Evolutionary conservation across 2,329 filamentous ascomycete species (phyloP).

Genomic region (Ceratocystis variospora): DNA sequence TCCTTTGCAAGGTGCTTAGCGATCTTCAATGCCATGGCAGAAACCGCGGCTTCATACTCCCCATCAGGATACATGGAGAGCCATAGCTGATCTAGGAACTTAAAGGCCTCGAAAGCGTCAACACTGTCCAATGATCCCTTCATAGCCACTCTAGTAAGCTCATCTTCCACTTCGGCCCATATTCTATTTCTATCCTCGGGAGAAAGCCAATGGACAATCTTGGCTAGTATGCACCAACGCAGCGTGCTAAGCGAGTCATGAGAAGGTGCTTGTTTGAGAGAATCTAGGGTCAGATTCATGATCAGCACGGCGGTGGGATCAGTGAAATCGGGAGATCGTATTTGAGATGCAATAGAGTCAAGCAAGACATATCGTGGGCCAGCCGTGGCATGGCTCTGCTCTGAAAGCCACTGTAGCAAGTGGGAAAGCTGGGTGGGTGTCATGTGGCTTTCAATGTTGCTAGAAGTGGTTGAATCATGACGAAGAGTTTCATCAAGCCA

Average conservation of each 20-base stretch:
- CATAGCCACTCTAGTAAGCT: constrained; percentile 26
- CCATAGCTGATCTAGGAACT: constrained; percentile 30
- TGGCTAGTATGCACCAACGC: constrained; percentile 31
- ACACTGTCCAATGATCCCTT: constrained; percentile 26
- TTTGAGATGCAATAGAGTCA: constrained; percentile 31
- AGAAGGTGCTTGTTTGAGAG: constrained; percentile 23
- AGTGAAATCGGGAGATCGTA: constrained; percentile 31
- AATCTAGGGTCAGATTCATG: constrained; percentile 26
- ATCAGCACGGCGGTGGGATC: constrained; percentile 31
- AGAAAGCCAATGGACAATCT: constrained; percentile 27
- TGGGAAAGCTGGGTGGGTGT: constrained; percentile 33
- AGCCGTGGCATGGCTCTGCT: constrained; percentile 24
- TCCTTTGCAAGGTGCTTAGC: constrained; percentile 26
- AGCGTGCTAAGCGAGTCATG: constrained; percentile 26
- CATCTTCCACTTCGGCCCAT: constrained; percentile 27
- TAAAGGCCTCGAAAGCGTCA: constrained; percentile 31
- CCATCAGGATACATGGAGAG: constrained; percentile 29
- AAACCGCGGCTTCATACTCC: constrained; percentile 23
- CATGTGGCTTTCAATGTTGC: constrained; percentile 31
- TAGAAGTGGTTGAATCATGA: constrained; percentile 13
- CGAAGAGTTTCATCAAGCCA: constrained; percentile 24
- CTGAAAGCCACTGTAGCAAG: constrained; percentile 32
- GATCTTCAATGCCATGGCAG: constrained; percentile 27
- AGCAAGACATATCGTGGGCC: constrained; percentile 31
- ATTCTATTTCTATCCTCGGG: constrained; percentile 25